Conservation (phyloP, 352 stramenopile genomes). For the Phytophthora sansomeana region DNA sequence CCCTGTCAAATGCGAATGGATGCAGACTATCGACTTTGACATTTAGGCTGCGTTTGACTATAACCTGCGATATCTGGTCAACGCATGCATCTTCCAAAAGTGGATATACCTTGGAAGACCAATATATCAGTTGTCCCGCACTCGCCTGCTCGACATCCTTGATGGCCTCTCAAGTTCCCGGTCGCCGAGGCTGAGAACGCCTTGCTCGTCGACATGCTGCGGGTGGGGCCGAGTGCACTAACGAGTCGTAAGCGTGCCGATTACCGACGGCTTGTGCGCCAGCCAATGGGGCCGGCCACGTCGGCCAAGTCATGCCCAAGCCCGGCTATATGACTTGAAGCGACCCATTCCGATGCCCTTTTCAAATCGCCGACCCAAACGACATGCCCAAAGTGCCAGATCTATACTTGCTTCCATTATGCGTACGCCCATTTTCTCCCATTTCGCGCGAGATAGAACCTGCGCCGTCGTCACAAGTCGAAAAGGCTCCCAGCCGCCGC, state of each 20-base stretch:
- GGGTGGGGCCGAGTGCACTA: constrained; percentile 10
- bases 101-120: neutral
- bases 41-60: neutral
- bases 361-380: neutral
- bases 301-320: constrained; percentile 19
- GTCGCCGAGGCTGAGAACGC: too few relatives aligned
- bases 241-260: constrained; percentile 25
- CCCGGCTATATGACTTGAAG: neutral
- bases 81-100: too few relatives aligned
- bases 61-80: too few relatives aligned
- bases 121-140: neutral
- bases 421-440: neutral
- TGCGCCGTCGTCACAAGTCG: constrained; percentile 22
- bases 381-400: neutral
- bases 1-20: neutral
- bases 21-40: neutral
- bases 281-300: constrained; percentile 30
- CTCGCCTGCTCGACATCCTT: too few relatives aligned
- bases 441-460: neutral
- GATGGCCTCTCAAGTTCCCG: too few relatives aligned
- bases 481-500: constrained; percentile 10
- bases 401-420: neutral
- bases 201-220: constrained; percentile 22
- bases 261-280: constrained; percentile 21
- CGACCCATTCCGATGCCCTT: neutral